A percentile compares a stretch with the other conserved stretches of the same genome.
Evolutionary conservation across 768 basidiomycete genomes (phyloP).

Genomic region (Kockovaella imperatae): DNA sequence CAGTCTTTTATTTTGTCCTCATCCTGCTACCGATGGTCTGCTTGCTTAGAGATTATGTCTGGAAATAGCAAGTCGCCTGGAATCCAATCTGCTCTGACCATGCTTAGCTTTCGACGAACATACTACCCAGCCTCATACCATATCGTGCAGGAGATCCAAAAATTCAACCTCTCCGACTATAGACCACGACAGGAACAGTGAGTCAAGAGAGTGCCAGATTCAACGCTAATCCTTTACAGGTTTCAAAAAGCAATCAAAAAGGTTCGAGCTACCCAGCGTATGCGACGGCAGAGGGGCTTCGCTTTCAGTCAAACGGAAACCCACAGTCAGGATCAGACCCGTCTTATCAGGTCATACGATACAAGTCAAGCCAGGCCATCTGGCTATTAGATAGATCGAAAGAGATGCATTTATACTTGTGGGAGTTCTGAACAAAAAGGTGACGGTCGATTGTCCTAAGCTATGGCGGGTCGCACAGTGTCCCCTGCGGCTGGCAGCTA

Average conservation of each 20-base stretch:
- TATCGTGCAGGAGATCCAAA: conserved; percentile 97
- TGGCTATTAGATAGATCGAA: conserved; percentile 32
- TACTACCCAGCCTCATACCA: conserved; percentile 91
- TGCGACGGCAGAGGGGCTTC: conserved; percentile 92
- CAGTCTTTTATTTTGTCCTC: conserved; percentile 82
- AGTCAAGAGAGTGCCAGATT: conserved; percentile 3
- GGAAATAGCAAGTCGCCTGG: conserved; percentile 78
- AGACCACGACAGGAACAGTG: conserved; percentile 95
- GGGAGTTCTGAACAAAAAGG: not conserved
- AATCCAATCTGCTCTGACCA: not conserved
- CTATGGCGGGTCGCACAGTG: not conserved
- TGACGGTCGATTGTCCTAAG: not conserved
- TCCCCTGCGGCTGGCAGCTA: not conserved
- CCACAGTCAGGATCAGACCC: conserved; percentile 71
- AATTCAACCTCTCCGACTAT: conserved; percentile 95
- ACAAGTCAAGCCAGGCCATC: conserved; percentile 45
- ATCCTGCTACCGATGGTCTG: conserved; percentile 76
- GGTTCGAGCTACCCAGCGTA: conserved; percentile 94
- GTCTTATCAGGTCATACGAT: conserved; percentile 47
- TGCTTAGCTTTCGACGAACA: conserved; percentile 72
- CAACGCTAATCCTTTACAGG: conserved; percentile 46
- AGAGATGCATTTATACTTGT: not conserved
- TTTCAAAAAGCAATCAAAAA: conserved; percentile 99
- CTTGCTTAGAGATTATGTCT: conserved; percentile 77
- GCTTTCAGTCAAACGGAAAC: conserved; percentile 97